A percentile compares a stretch with the other conserved stretches of the same genome.
Evolutionary conservation across 2,329 filamentous ascomycete species (phyloP).

Genomic region (Raffaelea arxii): DNA sequence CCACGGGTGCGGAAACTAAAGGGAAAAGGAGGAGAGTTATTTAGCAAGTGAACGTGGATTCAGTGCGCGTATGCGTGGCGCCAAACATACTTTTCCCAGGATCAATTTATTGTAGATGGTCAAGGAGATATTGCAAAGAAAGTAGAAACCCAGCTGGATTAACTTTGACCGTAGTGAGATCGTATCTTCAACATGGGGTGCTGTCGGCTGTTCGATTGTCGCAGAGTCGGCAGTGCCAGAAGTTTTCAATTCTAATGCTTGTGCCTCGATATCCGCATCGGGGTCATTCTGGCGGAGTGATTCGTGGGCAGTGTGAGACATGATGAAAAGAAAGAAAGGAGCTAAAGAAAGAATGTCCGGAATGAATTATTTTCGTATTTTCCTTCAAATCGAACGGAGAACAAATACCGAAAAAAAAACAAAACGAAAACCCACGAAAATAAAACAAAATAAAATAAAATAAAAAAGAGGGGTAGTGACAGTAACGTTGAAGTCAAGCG

Average conservation of each 20-base stretch:
- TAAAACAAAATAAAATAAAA: background rate
- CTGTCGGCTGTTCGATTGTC: background rate
- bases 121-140: constrained; percentile 31
- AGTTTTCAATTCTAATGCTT: constrained; percentile 3
- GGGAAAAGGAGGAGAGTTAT: constrained; percentile 7
- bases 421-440: background rate
- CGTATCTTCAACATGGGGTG: constrained; percentile 5
- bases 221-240: background rate
- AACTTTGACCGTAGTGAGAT: constrained; percentile 7
- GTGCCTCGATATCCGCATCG: constrained; percentile 4
- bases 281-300: constrained; percentile 7
- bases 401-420: background rate
- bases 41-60: background rate
- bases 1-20: constrained; percentile 52
- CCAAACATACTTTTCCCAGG: constrained; percentile 36
- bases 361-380: too few relatives aligned
- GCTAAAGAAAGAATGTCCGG: background rate
- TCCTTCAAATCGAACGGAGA: background rate
- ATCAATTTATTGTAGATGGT: constrained; percentile 53
- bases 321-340: background rate
- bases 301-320: constrained; percentile 3
- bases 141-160: constrained; percentile 12
- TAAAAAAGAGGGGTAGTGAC: background rate
- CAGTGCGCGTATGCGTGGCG: too few relatives aligned
- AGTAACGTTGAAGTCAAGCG: too few relatives aligned